These are phyloP conservation scores for Aspergillus jensenii DNA, from an alignment of 2,329 filamentous ascomycete species.

Conservation along the genomic window DNA sequence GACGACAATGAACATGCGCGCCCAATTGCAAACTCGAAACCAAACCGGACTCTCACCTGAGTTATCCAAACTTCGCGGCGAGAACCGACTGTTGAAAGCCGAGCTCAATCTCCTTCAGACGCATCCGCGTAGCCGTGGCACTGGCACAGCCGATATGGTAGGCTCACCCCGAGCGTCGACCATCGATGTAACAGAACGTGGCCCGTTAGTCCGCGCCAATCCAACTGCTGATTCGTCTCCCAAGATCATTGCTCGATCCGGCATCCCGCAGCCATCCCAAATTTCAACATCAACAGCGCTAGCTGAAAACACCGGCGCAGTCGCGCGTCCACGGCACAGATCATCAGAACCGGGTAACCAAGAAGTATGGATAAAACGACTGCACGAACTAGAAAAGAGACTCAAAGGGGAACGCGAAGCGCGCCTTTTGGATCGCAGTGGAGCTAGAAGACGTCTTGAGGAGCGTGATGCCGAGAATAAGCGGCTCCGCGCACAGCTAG, in stretches of 20 bases:
- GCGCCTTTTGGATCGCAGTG: constrained; percentile 77
- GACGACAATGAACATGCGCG: constrained; percentile 64
- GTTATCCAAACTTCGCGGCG: constrained; percentile 57
- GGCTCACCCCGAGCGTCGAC: constrained; percentile 32
- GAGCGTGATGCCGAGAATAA: constrained; percentile 74
- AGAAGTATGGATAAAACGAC: constrained; percentile 73
- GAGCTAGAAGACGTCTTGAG: constrained; percentile 76
- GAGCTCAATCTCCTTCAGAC: constrained; percentile 68
- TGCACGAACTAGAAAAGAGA: constrained; percentile 83
- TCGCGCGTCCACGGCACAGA: constrained; percentile 24
- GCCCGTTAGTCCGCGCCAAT: constrained; percentile 56
- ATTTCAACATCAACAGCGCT: constrained; percentile 33
- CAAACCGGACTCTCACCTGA: constrained; percentile 49
- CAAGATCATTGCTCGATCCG: constrained; percentile 28
- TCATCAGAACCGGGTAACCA: constrained; percentile 56
- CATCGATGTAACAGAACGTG: constrained; percentile 33
- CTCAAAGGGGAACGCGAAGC: constrained; percentile 89
- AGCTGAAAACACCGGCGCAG: constrained; percentile 27
- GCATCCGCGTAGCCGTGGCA: constrained; percentile 58
- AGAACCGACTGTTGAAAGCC: constrained; percentile 61
- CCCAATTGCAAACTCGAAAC: constrained; percentile 30
- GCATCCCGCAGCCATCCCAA: constrained; percentile 36
- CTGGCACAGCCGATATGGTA: constrained; percentile 36
- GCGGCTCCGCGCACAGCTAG: constrained; percentile 65
- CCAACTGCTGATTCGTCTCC: constrained; percentile 47